Evolutionary conservation across 1,139 yeast species (phyloP), one percentile per base, ranked within the genome.

Genomic region (Yamadazyma membranifaciens): DNA sequence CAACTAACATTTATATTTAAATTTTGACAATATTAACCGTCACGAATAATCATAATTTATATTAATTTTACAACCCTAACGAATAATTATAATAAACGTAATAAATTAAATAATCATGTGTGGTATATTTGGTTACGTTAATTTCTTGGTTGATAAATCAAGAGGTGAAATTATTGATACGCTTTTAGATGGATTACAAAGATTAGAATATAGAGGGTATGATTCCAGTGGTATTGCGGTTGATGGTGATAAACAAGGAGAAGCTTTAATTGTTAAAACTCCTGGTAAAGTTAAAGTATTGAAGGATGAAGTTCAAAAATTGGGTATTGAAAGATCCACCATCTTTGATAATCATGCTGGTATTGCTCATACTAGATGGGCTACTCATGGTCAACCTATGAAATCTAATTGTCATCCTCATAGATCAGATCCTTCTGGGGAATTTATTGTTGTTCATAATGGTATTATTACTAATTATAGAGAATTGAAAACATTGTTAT

Each of bases 291-390:
- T 94, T 53, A 78, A 79, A 52, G 84, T 81, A 41, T 81, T 94
- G 62, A 84, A 77, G 59, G 79, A 85, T 56, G 81, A 80, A 60
- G 80, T 91, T 50, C 77, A 73, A 32, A 63, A 67, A 33, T 71
- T 73, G 41, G 65, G 80, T 42, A 74, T 80, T 44, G 78, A 83
- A 59, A 75, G 83, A 53, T 64, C 73, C 16, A 80, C 78, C 42
- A 74, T 80, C 20, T 88, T 88, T 58, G 84, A 81, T 54, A 81
- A 85, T 63, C 98, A 92, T 60, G 92, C 83, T 45, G 98, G 96
- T 61, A 92, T 94, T 63, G 98, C 98, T 31, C 99, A 94, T 67
- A 94, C 99, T 13, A 85, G 99, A 74, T 94, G 99, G 99, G 98
- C 99, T 36, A 94, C 99, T 34, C 99, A 94, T 66, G 99, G 99